Conservation (phyloP, 1,284 basidiomycete genomes). For the Hortiboletus rubellus region DNA sequence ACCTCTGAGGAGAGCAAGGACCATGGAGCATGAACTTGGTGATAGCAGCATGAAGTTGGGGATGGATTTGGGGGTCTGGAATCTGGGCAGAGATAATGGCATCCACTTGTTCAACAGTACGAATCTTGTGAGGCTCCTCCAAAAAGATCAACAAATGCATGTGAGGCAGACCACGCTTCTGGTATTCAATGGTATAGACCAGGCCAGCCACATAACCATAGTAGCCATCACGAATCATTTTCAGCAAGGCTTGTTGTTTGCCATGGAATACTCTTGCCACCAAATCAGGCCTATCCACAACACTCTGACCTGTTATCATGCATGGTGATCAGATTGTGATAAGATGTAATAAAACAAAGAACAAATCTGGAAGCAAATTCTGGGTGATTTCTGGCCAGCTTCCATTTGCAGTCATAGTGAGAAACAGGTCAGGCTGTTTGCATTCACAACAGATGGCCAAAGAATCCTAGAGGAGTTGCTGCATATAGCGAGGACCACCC, state of each 20-base stretch:
- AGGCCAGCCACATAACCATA: slow-evolving; percentile 6
- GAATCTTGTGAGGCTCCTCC: not conserved
- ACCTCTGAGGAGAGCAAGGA: slow-evolving; percentile 9
- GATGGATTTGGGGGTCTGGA: not conserved
- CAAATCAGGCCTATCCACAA: slow-evolving; percentile 47
- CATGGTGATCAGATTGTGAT: no score
- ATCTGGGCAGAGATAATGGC: slow-evolving; percentile 4
- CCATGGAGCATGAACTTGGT: slow-evolving; percentile 13
- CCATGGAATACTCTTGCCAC: slow-evolving; percentile 45
- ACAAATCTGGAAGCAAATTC: no score
- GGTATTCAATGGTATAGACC: slow-evolving; percentile 16
- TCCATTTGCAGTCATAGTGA: not conserved
- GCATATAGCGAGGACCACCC: not conserved
- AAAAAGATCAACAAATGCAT: no score
- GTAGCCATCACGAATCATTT: slow-evolving; percentile 17
- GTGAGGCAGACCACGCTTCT: not conserved
- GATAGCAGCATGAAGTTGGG: not conserved
- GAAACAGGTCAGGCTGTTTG: no score
- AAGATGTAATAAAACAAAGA: no score
- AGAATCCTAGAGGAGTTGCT: not conserved
- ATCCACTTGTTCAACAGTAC: no score
- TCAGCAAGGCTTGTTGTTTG: slow-evolving; percentile 41
- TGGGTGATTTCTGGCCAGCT: no score
- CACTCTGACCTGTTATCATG: slow-evolving; percentile 28
- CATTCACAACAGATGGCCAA: not conserved